Percentiles rank a stretch among this genome's conserved stretches.
Evolutionary conservation across 2,329 filamentous ascomycete species (phyloP).

Genomic region (Orbilia oligospora): DNA sequence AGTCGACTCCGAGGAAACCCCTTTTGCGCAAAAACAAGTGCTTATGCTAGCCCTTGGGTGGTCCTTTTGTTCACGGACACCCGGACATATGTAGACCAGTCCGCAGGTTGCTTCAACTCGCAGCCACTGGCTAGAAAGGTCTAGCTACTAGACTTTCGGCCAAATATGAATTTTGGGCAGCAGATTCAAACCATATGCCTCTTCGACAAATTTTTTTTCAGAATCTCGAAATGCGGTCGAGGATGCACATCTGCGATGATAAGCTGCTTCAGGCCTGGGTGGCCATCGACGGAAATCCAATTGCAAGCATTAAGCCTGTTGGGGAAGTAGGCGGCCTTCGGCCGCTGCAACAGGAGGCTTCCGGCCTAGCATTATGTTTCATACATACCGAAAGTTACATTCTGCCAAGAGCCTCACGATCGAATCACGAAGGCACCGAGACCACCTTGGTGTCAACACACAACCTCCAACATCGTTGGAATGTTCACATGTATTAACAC

Average conservation of each 20-base stretch:
- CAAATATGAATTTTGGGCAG: neutral
- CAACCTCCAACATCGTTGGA: slow-evolving; percentile 22
- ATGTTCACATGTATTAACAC: slow-evolving; percentile 7
- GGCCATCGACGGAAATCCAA: neutral
- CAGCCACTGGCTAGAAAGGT: slow-evolving; percentile 1
- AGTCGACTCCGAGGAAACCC: neutral
- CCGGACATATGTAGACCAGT: slow-evolving; percentile 3
- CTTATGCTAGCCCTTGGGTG: slow-evolving; percentile 3
- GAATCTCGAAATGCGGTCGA: neutral
- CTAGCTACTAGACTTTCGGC: neutral
- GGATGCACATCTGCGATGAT: neutral
- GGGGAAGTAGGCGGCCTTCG: slow-evolving; percentile 7
- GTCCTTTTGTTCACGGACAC: slow-evolving; percentile 20
- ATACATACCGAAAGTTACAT: slow-evolving; percentile 9
- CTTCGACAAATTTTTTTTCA: neutral
- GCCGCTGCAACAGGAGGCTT: slow-evolving; percentile 11
- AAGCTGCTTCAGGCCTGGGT: neutral
- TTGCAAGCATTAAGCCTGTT: slow-evolving; percentile 20
- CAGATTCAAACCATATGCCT: neutral
- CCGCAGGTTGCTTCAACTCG: neutral
- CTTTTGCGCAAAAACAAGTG: slow-evolving; percentile 13
- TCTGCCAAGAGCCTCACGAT: slow-evolving; percentile 9
- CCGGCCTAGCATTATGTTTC: slow-evolving; percentile 30
- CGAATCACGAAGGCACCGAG: neutral
- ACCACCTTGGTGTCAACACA: slow-evolving; percentile 24